Evolutionary conservation across 139 green algal genomes (phyloP), one percentile per base, ranked within the genome.

Genomic region (Zygnema cylindricum): DNA sequence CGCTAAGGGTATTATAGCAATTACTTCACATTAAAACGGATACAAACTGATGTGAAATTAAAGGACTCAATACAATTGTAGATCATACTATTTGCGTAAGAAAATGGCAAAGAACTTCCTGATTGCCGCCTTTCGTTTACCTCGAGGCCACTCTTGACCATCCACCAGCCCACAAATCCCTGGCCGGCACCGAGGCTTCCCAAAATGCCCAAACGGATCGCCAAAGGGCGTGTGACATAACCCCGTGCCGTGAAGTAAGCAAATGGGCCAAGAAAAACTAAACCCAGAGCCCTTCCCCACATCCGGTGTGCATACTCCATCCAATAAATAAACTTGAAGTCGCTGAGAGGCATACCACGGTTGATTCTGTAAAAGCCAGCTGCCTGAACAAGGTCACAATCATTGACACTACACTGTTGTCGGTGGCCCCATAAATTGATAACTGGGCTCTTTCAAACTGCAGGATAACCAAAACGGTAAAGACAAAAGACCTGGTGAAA

Each of bases 291-390:
- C 1, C 95, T 86, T 7, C 96, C 96, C 95, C 94, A 98, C 96
- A 98, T 98, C 90, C 96, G 92, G 92, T 99, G 98, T 25, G 86
- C 95, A 86, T 97, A 99, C 95, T 99, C 98, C 97, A 98, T 98
- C 94, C 95, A 98, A 92, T 97, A 99, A 57, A 99, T 99, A 93
- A 98, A 98, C 92, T 99, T 99, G 94, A 99, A 99, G 84, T 99
- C 97, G 0, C 98, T 95, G 32, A 99, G 85, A 3, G 69, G 95
- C 96, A 99, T 99, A 88, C 93, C 86, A 7, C 84, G 88, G 91
- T 98, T 98, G 30, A 98, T 93, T 76, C 91, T 93, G 54, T 40
- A n/a, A n/a, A n/a, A n/a, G 2, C 77, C 32, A 3, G 43, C 73
- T 21, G 30, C 73, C 73, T 21, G 21, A 81, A 30, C 57, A 73